Conservation (phyloP, 352 stramenopile species). For the Phytophthora pluvialis region DNA sequence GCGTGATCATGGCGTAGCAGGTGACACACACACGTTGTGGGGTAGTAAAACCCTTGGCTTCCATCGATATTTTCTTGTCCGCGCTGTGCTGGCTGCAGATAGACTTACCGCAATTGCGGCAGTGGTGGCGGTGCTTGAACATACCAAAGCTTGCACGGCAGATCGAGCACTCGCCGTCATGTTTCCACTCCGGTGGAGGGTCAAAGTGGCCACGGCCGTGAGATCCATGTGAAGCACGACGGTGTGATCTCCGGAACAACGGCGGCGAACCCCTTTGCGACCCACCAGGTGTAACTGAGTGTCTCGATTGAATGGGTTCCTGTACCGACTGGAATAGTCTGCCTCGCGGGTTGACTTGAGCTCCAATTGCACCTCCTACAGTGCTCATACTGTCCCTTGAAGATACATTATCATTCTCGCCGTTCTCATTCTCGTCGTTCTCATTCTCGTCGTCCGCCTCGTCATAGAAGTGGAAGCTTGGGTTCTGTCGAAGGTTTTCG, state of each 20-base stretch:
- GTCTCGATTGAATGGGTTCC: constrained; percentile 9
- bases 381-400: constrained; percentile 32
- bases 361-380: constrained; percentile 9
- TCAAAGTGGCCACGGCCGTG: constrained; percentile 44
- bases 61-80: constrained; percentile 81
- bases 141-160: constrained; percentile 79
- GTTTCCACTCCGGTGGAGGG: constrained; percentile 74
- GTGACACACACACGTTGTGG: constrained; percentile 82
- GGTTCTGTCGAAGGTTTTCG: constrained; percentile 38
- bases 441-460: constrained; percentile 32
- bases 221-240: constrained; percentile 37
- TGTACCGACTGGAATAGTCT: constrained; percentile 34
- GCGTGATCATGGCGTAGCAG: constrained; percentile 74
- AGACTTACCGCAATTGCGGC: constrained; percentile 83
- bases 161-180: constrained; percentile 80
- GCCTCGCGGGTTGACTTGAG: constrained; percentile 11
- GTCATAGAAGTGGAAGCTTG: constrained; percentile 30
- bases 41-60: constrained; percentile 73
- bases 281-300: constrained; percentile 19
- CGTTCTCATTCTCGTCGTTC: constrained; percentile 11
- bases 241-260: constrained; percentile 29
- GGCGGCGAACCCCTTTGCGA: constrained; percentile 33
- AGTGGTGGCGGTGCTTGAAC: constrained; percentile 89
- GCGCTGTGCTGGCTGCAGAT: constrained; percentile 86
- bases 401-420: constrained; percentile 26